A percentile compares a stretch with the other conserved stretches of the same genome.
Evolutionary conservation across 768 basidiomycete genomes (phyloP).

Genomic region (Lentinula edodes): DNA sequence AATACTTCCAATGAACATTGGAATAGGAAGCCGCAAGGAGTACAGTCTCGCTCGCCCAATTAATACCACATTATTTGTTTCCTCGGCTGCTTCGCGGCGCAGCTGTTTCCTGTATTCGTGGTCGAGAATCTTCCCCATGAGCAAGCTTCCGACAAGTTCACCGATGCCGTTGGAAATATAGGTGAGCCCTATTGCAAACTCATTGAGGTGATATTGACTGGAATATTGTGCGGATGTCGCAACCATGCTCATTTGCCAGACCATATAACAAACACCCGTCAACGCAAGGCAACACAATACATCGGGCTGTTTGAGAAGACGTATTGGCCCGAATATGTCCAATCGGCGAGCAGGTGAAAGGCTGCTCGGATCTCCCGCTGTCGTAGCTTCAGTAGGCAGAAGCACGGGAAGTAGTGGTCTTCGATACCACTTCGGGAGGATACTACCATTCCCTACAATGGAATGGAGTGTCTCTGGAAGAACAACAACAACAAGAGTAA

Average conservation of each 20-base stretch:
- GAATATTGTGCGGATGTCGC: neutral
- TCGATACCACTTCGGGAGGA: neutral
- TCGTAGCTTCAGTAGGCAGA: neutral
- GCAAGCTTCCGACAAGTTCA: neutral
- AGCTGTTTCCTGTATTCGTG: neutral
- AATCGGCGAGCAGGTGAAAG: neutral
- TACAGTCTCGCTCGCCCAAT: slow-evolving; percentile 1
- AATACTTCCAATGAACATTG: neutral
- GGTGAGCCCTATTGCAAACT: neutral
- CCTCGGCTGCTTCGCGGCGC: neutral
- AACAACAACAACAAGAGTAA: neutral
- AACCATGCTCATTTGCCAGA: slow-evolving; percentile 1
- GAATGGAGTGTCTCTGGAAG: slow-evolving; percentile 1
- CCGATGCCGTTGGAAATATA: slow-evolving; percentile 5
- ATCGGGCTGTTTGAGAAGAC: neutral
- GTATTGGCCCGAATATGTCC: neutral
- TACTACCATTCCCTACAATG: neutral
- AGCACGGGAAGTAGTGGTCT: neutral
- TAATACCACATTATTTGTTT: neutral
- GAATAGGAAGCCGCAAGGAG: neutral
- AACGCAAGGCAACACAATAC: neutral
- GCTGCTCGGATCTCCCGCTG: neutral
- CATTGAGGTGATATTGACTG: neutral
- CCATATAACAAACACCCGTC: neutral
- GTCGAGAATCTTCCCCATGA: slow-evolving; percentile 3